Conservation (phyloP, 2,329 filamentous ascomycete genomes). For the Aspergillus quadrilineatus region DNA sequence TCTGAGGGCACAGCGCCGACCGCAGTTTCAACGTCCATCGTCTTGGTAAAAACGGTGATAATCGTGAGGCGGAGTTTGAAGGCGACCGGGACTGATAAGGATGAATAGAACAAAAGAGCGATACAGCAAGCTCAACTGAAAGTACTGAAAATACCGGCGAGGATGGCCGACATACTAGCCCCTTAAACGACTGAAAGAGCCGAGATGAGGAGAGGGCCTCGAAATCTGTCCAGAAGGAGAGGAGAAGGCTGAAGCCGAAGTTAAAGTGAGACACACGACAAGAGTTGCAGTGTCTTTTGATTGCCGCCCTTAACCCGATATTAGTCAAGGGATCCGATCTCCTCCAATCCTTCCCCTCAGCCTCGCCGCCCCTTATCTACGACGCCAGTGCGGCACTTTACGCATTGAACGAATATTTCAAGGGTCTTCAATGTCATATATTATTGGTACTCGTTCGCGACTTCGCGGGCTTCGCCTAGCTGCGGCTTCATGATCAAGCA, state of each 20-base stretch:
- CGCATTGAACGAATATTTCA: too few relatives aligned
- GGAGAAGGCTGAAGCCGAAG: not conserved
- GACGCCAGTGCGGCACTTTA: too few relatives aligned
- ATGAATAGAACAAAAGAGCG: slow-evolving; percentile 19
- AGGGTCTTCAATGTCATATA: too few relatives aligned
- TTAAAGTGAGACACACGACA: not conserved
- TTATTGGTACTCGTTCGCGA: too few relatives aligned
- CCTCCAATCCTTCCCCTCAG: not conserved
- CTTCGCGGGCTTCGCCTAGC: too few relatives aligned
- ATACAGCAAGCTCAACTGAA: slow-evolving; percentile 13
- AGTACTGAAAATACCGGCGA: slow-evolving; percentile 8
- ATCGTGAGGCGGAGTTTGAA: slow-evolving; percentile 3
- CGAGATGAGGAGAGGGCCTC: not conserved
- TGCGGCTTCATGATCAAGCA: slow-evolving; percentile 24
- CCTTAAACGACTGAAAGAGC: slow-evolving; percentile 23
- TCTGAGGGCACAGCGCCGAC: slow-evolving; percentile 28
- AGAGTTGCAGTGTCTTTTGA: not conserved
- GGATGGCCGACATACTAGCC: slow-evolving; percentile 25
- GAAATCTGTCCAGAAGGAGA: not conserved
- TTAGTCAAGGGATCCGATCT: not conserved
- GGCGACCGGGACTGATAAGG: slow-evolving; percentile 20
- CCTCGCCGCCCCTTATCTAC: not conserved
- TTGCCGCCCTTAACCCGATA: not conserved
- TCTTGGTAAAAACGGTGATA: slow-evolving; percentile 8
- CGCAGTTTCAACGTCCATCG: slow-evolving; percentile 36